Evolutionary conservation across 805 yeast genomes (phyloP), one percentile per base, ranked within the genome.

Genomic region (Yamadazyma sp.): DNA sequence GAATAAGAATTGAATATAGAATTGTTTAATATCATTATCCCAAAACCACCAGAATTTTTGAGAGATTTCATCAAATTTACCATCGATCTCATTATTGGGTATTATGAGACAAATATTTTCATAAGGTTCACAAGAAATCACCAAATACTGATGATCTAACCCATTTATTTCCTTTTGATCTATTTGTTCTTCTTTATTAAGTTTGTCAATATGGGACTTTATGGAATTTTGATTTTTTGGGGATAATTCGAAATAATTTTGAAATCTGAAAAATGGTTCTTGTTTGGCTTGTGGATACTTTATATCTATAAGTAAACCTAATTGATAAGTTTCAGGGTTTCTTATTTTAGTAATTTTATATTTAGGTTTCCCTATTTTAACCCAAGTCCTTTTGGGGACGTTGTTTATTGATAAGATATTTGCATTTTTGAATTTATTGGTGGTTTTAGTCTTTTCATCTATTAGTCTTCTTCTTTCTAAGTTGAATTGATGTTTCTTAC

Each of bases 111-210:
- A 84, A 7, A 87, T 67, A 39, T 81, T 86, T 42, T 87, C 91
- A 56, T 86, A 93, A 1, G 97, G 97, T 54, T 87, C 96, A 3
- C 82, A 93, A n/a, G 88, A 80, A 0, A 89, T 60, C 8, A 89
- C 79, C 44, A 93, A 49, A 53, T 80, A 89, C 58, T 84, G 94
- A 57, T 54, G 7, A 18, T 29, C 17, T 13, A 21, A 7, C 23
- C 17, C 32, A 11, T 34, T 32, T 5, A 10, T 12, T 16, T 5
- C 12, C 3, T 7, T 10, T 15, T n/a, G 35, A 23, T 21, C 45
- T 50, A 2, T n/a, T n/a, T 9, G 12, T 8, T 35, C 39, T 22
- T 44, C 44, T 13, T 32, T 23, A 6, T 36, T 32, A 9, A 18
- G 17, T 23, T 30, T 34, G 16, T 50, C 48, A 10, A 55, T 39